Evolutionary conservation across 345 rosid species (phyloP).

Genomic region (Brassica incana): DNA sequence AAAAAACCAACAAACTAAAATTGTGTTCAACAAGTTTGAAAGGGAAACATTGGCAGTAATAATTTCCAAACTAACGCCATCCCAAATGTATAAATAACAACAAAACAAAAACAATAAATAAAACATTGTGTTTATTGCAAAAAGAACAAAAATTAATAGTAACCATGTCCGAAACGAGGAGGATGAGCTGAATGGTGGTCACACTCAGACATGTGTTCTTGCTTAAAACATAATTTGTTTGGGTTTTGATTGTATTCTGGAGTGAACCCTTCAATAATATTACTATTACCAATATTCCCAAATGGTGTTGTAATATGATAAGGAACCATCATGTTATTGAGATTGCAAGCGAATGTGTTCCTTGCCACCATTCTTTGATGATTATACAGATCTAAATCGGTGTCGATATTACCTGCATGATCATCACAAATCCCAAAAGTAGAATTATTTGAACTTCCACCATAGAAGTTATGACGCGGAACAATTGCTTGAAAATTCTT

Average conservation of each 20-base stretch:
- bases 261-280: neutral
- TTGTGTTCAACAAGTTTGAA: neutral
- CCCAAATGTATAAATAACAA: neutral
- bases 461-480: neutral
- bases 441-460: constrained; percentile 2
- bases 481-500: constrained; percentile 2
- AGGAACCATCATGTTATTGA: constrained; percentile 1
- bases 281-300: neutral
- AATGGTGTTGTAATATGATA: neutral
- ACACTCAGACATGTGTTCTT: neutral
- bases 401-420: neutral
- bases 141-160: neutral
- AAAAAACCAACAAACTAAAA: neutral
- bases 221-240: constrained; percentile 12
- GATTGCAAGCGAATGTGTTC: neutral
- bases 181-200: neutral
- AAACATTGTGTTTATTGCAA: neutral
- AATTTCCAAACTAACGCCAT: neutral
- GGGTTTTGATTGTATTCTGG: constrained; percentile 10
- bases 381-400: constrained; percentile 12
- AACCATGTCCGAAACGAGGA: constrained; percentile 22
- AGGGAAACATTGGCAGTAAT: neutral
- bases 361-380: constrained; percentile 9
- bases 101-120: neutral
- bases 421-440: neutral